A percentile compares a stretch with the other conserved stretches of the same genome.
Conservation (phyloP, 768 basidiomycete species). For the Terana coerulea region DNA sequence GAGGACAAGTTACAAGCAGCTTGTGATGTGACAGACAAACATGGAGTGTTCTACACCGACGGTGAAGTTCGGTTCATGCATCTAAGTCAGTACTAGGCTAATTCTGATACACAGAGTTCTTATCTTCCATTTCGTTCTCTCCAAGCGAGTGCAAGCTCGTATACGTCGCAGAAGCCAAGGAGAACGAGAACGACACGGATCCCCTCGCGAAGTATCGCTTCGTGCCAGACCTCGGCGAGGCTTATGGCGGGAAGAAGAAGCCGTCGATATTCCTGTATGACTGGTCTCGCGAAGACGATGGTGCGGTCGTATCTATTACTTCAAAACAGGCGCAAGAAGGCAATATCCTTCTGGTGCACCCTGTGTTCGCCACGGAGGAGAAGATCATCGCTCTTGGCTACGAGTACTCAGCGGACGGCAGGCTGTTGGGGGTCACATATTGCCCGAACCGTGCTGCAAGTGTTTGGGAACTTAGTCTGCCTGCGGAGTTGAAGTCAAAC, state of each 20-base stretch:
- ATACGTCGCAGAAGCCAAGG: constrained; percentile 59
- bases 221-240: constrained; percentile 62
- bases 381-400: constrained; percentile 59
- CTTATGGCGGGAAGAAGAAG: constrained; percentile 45
- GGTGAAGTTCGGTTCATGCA: constrained; percentile 31
- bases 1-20: constrained; percentile 40
- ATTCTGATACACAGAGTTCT: constrained; percentile 39
- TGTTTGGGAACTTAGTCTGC: constrained; percentile 48
- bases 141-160: constrained; percentile 48
- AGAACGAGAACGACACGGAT: constrained; percentile 19
- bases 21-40: constrained; percentile 53
- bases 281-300: constrained; percentile 30
- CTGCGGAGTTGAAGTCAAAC: constrained; percentile 11
- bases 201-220: constrained; percentile 46
- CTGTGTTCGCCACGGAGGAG: constrained; percentile 40
- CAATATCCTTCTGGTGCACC: constrained; percentile 49
- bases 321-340: constrained; percentile 13
- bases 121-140: constrained; percentile 51
- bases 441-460: constrained; percentile 59
- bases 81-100: not conserved
- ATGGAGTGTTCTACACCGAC: constrained; percentile 60
- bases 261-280: constrained; percentile 53
- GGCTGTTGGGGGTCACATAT: constrained; percentile 52
- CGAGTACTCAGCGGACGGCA: constrained; percentile 52
- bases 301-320: constrained; percentile 9